Conservation (phyloP, 2,329 filamentous ascomycete genomes). For the Nothophoma quercina region DNA sequence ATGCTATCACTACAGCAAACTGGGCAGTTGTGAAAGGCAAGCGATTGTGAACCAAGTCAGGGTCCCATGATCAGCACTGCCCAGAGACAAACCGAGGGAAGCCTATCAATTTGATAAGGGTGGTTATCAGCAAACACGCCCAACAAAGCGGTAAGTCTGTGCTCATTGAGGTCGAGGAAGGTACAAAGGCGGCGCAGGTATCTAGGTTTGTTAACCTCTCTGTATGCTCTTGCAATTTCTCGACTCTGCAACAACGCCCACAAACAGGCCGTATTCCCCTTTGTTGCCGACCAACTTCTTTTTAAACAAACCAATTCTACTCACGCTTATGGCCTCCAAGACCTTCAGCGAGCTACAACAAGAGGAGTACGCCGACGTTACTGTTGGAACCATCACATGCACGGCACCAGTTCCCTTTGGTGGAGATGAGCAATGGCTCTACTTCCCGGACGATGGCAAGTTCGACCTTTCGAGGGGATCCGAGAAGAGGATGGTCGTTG, state of each 20-base stretch:
- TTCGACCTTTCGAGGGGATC: conserved; percentile 53
- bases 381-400: conserved; percentile 42
- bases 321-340: conserved; percentile 18
- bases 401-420: conserved; percentile 53
- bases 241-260: background rate
- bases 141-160: conserved; percentile 28
- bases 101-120: conserved; percentile 41
- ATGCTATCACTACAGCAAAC: conserved; percentile 1
- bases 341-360: conserved; percentile 20
- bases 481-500: conserved; percentile 47
- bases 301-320: background rate
- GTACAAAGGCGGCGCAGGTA: conserved; percentile 16
- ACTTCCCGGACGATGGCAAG: conserved; percentile 49
- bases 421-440: conserved; percentile 53
- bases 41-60: conserved; percentile 5
- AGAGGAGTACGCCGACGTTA: conserved; percentile 21
- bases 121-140: conserved; percentile 31
- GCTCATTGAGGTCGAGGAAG: conserved; percentile 8
- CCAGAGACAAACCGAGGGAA: conserved; percentile 26
- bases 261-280: background rate
- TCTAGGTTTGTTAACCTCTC: background rate
- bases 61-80: conserved; percentile 19
- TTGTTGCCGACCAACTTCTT: conserved; percentile 4
- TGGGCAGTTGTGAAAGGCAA: conserved; percentile 14
- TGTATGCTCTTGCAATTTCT: conserved; percentile 3